Base-by-base conservation (phyloP, 306 rosid species). In the Notholithocarpus densiflorus region DNA sequence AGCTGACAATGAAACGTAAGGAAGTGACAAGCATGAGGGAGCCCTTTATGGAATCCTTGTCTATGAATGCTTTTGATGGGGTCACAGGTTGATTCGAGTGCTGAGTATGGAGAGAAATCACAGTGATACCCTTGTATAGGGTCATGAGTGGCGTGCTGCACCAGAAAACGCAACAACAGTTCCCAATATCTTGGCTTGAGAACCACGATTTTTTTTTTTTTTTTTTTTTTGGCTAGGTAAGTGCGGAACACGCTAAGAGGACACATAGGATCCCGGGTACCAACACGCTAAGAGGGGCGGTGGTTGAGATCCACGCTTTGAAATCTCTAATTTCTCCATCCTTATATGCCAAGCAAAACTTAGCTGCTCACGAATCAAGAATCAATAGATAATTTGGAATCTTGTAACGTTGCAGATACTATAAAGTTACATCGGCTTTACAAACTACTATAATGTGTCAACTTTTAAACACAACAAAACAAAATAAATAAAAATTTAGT, bases 111-210 rank as follows among this genome's bases (percentile, higher is more conserved):
- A 54, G 56, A 61, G 75, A 56, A 20, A 75, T 53, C 2, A 75
- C 24, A n/a, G 40, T 4, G 5, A 69, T 45, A 8, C 83, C 81
- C 75, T 79, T 79, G 75, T 79, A 75, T 18, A 83, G 71, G 55
- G 78, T 75, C 81, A 83, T 40, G 45, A 83, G 51, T 11, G 53
- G 45, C 79, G 51, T 11, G 53, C 52, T 18, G 84, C 78, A 12
- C 81, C 78, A 13, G 45, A 21, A 23, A 82, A 82, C 24, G 81
- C 55, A 11, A 65, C 32, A 37, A 61, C 68, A 20, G 75, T 82
- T 61, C 82, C 85, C 11, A 26, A 55, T 5, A 73, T 64, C 79
- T 82, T 82, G 32, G 79, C 79, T 62, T 56, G 34, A 19, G 75
- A 20, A 20, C 31, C 61, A 23, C 12, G 74, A n/a, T n/a, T n/a